These are phyloP conservation scores for Suillus placidus DNA, from an alignment of 768 basidiomycete genomes.

Conservation along the genomic window DNA sequence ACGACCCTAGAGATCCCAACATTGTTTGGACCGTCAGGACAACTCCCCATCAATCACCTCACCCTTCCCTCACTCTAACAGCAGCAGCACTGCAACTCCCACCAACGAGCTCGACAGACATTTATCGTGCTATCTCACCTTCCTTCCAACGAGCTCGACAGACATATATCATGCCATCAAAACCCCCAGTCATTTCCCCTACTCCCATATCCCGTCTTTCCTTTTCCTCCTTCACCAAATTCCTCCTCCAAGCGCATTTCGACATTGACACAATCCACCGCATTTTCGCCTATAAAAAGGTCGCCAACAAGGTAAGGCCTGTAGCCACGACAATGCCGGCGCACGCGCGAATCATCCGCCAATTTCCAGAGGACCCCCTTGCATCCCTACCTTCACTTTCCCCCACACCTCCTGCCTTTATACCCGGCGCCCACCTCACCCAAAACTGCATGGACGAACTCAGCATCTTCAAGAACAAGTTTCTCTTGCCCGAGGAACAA, in stretches of 20 bases:
- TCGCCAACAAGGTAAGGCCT: slow-evolving; percentile 21
- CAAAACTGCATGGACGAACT: neutral
- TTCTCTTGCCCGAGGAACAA: slow-evolving; percentile 10
- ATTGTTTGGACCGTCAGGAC: too few species aligned
- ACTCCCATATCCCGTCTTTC: neutral
- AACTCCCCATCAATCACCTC: too few species aligned
- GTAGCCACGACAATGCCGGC: slow-evolving; percentile 24
- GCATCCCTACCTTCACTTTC: slow-evolving; percentile 3
- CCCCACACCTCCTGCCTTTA: too few species aligned
- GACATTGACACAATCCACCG: neutral
- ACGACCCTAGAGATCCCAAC: too few species aligned
- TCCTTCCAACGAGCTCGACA: too few species aligned
- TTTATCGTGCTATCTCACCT: too few species aligned
- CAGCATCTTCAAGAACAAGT: neutral
- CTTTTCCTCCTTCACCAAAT: neutral
- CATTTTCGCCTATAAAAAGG: slow-evolving; percentile 35
- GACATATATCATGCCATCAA: too few species aligned
- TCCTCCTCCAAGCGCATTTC: neutral
- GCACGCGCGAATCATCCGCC: slow-evolving; percentile 32
- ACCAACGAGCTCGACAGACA: too few species aligned
- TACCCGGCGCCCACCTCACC: neutral
- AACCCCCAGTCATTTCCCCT: fast-evolving
- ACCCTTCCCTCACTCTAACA: too few species aligned
- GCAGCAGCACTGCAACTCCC: too few species aligned
- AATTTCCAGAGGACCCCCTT: slow-evolving; percentile 39